A percentile compares a stretch with the other conserved stretches of the same genome.
Conservation (phyloP, 2,329 filamentous ascomycete species). For the Exophiala spinifera region DNA sequence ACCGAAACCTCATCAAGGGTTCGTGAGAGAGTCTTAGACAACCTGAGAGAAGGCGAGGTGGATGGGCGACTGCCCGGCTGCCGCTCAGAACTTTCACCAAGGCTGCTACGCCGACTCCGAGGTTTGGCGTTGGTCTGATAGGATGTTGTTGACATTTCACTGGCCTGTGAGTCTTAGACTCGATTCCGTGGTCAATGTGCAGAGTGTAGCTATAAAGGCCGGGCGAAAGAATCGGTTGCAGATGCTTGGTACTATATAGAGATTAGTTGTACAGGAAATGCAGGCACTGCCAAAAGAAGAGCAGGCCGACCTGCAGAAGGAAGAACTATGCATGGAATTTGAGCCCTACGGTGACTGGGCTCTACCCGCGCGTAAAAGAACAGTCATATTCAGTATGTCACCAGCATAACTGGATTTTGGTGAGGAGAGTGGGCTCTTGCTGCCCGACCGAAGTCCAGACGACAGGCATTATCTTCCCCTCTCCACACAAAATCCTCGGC, state of each 20-base stretch:
- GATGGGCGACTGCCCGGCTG: slow-evolving; percentile 21
- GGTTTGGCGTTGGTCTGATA: slow-evolving; percentile 24
- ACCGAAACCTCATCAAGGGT: slow-evolving; percentile 22
- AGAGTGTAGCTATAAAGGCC: not conserved
- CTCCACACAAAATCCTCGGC: not conserved
- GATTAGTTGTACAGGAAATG: not conserved
- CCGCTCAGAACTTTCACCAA: slow-evolving; percentile 17
- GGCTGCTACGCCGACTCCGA: slow-evolving; percentile 17
- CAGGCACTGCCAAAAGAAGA: not conserved
- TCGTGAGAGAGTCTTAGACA: slow-evolving; percentile 24
- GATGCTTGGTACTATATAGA: not conserved
- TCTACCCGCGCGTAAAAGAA: not conserved
- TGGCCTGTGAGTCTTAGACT: not conserved
- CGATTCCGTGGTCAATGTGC: not conserved
- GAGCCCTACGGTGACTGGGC: not conserved
- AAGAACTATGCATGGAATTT: not conserved
- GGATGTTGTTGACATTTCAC: slow-evolving; percentile 19
- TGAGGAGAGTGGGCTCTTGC: slow-evolving; percentile 9
- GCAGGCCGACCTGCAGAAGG: not conserved
- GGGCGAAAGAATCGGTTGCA: not conserved
- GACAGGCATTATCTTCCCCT: not conserved
- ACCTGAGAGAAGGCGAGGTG: slow-evolving; percentile 21
- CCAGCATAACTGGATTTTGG: not conserved
- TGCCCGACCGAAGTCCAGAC: slow-evolving; percentile 9
- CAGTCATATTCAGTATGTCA: slow-evolving; percentile 1